Conservation (phyloP, 176 grass and related monocot genomes). For the Secale cereale region DNA sequence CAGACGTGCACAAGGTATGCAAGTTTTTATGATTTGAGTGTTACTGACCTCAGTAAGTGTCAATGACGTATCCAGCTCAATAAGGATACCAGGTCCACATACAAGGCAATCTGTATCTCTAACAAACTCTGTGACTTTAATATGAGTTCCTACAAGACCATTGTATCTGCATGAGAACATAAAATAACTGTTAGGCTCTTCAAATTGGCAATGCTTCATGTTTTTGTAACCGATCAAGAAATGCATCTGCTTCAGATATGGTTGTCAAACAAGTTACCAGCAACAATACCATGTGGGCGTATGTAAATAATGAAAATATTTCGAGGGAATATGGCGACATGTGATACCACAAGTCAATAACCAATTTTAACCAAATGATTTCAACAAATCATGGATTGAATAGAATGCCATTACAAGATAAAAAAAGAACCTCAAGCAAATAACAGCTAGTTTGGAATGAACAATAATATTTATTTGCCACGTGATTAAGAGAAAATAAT, state of each 20-base stretch:
- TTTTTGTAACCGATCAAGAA: background rate
- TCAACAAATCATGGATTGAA: background rate
- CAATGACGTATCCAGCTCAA: slow-evolving; percentile 62
- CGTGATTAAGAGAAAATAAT: background rate
- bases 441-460: background rate
- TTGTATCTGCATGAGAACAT: slow-evolving; percentile 64
- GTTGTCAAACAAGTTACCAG: background rate
- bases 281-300: background rate
- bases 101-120: slow-evolving; percentile 90
- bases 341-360: background rate
- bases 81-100: slow-evolving; percentile 80
- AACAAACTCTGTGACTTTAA: slow-evolving; percentile 92
- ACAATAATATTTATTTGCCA: background rate
- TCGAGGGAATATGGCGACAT: background rate
- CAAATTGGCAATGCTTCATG: background rate
- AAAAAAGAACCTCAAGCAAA: background rate
- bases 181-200: background rate
- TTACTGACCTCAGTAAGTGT: slow-evolving; percentile 65
- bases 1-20: background rate
- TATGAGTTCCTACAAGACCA: slow-evolving; percentile 80
- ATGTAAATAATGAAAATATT: background rate
- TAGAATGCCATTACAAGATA: background rate
- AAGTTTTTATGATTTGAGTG: slow-evolving; percentile 13
- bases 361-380: background rate
- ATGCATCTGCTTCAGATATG: background rate